Percentiles rank a stretch among this genome's conserved stretches.
Conservation (phyloP, 2,329 filamentous ascomycete species). For the Scolecobasidium constrictum region DNA sequence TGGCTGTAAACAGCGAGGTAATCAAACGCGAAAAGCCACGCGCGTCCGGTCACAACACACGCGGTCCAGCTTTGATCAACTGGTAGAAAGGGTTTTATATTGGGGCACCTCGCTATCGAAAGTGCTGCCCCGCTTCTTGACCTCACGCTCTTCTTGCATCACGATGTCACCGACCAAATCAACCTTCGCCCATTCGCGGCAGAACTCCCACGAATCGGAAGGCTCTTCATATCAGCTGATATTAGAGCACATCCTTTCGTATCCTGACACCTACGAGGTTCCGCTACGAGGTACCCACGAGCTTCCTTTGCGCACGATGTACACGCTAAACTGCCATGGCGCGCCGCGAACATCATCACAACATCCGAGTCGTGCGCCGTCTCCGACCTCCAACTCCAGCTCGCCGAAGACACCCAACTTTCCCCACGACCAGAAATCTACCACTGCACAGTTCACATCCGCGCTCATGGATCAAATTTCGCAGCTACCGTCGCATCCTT, state of each 20-base stretch:
- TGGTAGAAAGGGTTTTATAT: too few species aligned
- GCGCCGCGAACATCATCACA: slow-evolving; percentile 35
- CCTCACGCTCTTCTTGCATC: too few species aligned
- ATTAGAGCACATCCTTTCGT: slow-evolving; percentile 40
- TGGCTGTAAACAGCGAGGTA: neutral
- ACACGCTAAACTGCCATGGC: slow-evolving; percentile 54
- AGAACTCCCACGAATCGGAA: slow-evolving; percentile 23
- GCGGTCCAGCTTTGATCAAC: too few species aligned
- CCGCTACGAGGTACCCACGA: slow-evolving; percentile 54
- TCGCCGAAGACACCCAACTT: slow-evolving; percentile 20
- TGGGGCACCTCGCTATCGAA: too few species aligned
- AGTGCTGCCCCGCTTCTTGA: too few species aligned
- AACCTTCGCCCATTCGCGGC: slow-evolving; percentile 23
- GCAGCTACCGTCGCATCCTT: slow-evolving; percentile 47
- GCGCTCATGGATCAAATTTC: slow-evolving; percentile 46
- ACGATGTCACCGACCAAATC: too few species aligned
- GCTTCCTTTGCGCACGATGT: slow-evolving; percentile 57
- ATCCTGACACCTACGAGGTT: slow-evolving; percentile 53
- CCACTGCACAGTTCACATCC: slow-evolving; percentile 37
- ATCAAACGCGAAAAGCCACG: too few species aligned
- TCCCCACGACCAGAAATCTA: slow-evolving; percentile 10
- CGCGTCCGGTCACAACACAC: too few species aligned
- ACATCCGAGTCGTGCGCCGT: slow-evolving; percentile 22
- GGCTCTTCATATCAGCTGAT: slow-evolving; percentile 22
- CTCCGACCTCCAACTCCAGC: slow-evolving; percentile 21